phyloP scores from a whole-genome alignment of 441 rosid species.

The Brassica hybrid region DNA sequence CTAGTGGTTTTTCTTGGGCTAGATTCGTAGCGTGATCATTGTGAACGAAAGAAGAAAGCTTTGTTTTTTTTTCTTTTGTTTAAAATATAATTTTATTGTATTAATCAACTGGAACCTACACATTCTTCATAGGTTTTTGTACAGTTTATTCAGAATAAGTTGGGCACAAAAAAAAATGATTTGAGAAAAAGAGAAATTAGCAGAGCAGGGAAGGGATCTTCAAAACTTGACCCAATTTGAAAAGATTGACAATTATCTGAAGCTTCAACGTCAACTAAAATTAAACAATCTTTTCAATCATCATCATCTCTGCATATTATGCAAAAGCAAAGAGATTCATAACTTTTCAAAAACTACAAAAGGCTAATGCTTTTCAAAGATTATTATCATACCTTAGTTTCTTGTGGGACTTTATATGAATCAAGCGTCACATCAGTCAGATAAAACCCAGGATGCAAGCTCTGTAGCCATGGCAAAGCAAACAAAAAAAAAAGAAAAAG shows the following conservation, averaged over 20 bases:
- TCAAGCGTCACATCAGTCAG: conserved; percentile 66
- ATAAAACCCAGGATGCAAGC: conserved; percentile 67
- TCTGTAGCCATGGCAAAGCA: conserved; percentile 12
- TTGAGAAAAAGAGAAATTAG: conserved; percentile 11
- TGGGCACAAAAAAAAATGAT: conserved; percentile 17
- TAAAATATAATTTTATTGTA: not conserved
- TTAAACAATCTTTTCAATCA: conserved; percentile 15
- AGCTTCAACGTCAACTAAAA: conserved; percentile 26
- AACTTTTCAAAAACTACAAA: not conserved
- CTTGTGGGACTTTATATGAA: conserved; percentile 65
- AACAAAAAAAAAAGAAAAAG: not conserved
- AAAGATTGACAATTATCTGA: conserved; percentile 11
- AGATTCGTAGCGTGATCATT: not conserved
- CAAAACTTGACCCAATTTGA: conserved; percentile 32
- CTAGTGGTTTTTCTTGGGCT: not conserved
- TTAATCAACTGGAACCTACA: conserved; percentile 32
- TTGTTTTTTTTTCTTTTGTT: not conserved
- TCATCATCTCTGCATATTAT: conserved; percentile 23
- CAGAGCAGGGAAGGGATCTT: conserved; percentile 22
- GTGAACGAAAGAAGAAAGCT: not conserved
- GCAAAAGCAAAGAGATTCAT: not conserved
- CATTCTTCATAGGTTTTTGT: conserved; percentile 17
- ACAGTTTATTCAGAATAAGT: conserved; percentile 34
- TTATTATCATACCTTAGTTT: conserved; percentile 43
- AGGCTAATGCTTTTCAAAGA: no score